Conservation (phyloP, 495 filamentous ascomycete genomes). For the Daldinia vernicosa region DNA sequence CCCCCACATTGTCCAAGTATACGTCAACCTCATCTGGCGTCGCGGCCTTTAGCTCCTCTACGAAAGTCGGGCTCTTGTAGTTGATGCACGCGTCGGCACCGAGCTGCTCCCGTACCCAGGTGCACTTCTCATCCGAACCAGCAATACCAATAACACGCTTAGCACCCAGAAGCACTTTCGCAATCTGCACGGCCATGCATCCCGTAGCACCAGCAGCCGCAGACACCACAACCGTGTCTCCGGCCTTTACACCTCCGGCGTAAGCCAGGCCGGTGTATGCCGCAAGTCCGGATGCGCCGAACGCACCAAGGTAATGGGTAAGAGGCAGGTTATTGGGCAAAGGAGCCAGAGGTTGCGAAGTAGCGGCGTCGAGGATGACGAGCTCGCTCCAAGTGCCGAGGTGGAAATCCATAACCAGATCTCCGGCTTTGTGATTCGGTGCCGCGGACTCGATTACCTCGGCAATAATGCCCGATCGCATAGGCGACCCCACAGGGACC, state of each 20-base stretch:
- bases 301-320: slow-evolving; percentile 60
- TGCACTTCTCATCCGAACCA: slow-evolving; percentile 64
- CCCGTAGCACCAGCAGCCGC: slow-evolving; percentile 66
- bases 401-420: slow-evolving; percentile 51
- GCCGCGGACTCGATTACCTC: slow-evolving; percentile 55
- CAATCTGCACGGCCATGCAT: slow-evolving; percentile 68
- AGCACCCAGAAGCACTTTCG: slow-evolving; percentile 63
- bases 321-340: slow-evolving; percentile 47
- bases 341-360: slow-evolving; percentile 45
- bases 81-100: slow-evolving; percentile 67
- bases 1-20: slow-evolving; percentile 69
- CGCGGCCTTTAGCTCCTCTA: slow-evolving; percentile 55
- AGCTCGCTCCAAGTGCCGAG: slow-evolving; percentile 61
- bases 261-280: slow-evolving; percentile 62
- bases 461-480: slow-evolving; percentile 65
- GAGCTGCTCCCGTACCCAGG: slow-evolving; percentile 60
- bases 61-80: slow-evolving; percentile 62
- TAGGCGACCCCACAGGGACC: slow-evolving; percentile 61
- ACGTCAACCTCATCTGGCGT: slow-evolving; percentile 65
- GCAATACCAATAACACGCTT: slow-evolving; percentile 65
- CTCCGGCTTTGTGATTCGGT: slow-evolving; percentile 46
- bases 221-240: slow-evolving; percentile 32
- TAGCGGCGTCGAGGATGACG: slow-evolving; percentile 51
- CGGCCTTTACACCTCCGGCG: slow-evolving; percentile 57
- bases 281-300: slow-evolving; percentile 61